Percentiles rank a stretch among this genome's conserved stretches.
Conservation (phyloP, 108 stramenopile species). For the Nitzschia putrida region DNA sequence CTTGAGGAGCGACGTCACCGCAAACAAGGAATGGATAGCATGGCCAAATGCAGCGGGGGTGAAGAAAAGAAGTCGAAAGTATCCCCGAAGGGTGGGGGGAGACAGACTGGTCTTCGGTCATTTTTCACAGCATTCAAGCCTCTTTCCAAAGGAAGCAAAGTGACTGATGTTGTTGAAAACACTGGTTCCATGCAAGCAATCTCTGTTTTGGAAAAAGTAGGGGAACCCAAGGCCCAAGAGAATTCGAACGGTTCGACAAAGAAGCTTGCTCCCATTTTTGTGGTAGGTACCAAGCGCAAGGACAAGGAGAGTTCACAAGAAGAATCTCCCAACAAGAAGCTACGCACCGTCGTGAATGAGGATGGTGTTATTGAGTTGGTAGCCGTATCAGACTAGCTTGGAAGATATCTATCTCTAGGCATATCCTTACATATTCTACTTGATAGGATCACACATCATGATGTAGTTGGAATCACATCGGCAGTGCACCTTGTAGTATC, state of each 20-base stretch:
- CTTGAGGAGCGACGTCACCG: slow-evolving; percentile 34
- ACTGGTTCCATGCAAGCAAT: neutral
- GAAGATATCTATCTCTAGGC: neutral
- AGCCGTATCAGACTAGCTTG: slow-evolving; percentile 3
- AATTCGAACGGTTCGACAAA: slow-evolving; percentile 6
- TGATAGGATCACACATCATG: no score
- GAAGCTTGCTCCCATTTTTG: slow-evolving; percentile 2
- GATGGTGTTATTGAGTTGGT: slow-evolving; percentile 24
- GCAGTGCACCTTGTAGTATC: no score
- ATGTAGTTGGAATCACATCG: no score
- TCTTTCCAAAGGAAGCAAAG: slow-evolving; percentile 4
- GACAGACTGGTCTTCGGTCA: slow-evolving; percentile 35
- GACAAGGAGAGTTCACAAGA: neutral
- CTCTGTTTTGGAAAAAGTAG: neutral
- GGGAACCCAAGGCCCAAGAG: slow-evolving; percentile 7
- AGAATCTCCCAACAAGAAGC: neutral
- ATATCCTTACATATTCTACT: neutral
- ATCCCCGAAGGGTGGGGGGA: slow-evolving; percentile 1
- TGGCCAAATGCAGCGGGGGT: slow-evolving; percentile 15
- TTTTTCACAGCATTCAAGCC: slow-evolving; percentile 21
- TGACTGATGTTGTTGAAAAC: slow-evolving; percentile 5
- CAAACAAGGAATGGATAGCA: slow-evolving; percentile 14
- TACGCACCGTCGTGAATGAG: slow-evolving; percentile 14
- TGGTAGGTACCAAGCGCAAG: neutral
- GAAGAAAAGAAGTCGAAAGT: neutral